Evolutionary conservation across 768 basidiomycete species (phyloP).

Genomic region (Naganishia vishniacii): DNA sequence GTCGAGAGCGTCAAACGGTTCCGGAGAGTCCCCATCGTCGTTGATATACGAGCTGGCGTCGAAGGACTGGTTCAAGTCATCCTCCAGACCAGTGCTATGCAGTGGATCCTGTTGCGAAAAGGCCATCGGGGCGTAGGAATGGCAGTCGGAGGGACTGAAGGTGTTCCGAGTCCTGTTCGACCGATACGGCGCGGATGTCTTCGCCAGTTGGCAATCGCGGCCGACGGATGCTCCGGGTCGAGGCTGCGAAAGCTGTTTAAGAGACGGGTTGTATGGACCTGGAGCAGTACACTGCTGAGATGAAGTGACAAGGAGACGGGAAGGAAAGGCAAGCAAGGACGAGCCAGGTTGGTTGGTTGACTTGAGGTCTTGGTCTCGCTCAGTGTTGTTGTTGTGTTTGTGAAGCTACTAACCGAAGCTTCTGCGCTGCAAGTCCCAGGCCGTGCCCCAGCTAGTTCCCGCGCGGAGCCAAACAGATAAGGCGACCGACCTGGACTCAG

Average conservation of each 20-base stretch:
- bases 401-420: neutral
- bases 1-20: slow-evolving; percentile 1
- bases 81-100: slow-evolving; percentile 2
- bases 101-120: slow-evolving; percentile 6
- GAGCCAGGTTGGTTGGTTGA: neutral
- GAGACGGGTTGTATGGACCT: no score
- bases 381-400: neutral
- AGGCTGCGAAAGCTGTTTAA: no score
- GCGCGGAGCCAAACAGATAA: no score
- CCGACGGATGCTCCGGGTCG: no score
- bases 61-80: slow-evolving; percentile 9
- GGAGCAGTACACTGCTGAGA: no score
- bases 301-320: neutral
- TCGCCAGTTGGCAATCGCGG: neutral
- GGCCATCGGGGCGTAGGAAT: neutral
- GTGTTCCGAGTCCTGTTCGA: neutral
- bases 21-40: slow-evolving; percentile 15
- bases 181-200: neutral
- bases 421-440: no score
- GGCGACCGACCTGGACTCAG: no score
- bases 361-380: no score
- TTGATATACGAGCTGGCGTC: slow-evolving; percentile 19
- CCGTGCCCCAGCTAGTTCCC: no score
- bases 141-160: neutral
- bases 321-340: neutral